Evolutionary conservation across 225 moss, liverwort and hornwort species (phyloP), one percentile per base, ranked within the genome.

Genomic region (Marchantia paleacea): DNA sequence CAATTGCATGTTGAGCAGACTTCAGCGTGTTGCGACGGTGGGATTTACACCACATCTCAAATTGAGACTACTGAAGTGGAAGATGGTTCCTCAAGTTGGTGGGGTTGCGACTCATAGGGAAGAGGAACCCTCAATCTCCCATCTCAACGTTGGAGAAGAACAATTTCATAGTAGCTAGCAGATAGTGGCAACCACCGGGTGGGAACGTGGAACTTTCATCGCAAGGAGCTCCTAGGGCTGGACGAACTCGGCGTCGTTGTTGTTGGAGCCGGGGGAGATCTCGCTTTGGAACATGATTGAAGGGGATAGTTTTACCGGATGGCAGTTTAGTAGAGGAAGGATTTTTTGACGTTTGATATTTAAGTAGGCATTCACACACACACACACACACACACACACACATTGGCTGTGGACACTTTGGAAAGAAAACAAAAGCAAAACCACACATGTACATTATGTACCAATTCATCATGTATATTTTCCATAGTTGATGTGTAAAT

Each of bases 181-280:
- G 69, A 25, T 88, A 88, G 75, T 96, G 96, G 96, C 89, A 94
- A 78, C 91, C 87, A 50, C 92, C 96, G 12, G 85, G 76, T 9
- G 83, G 90, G 62, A 71, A 90, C 48, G 89, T 90, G 12, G 89
- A 84, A 82, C 28, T 71, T 14, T 74, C 87, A 15, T 81, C 26
- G 1, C 82, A 75, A 24, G 70, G 57, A 69, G 81, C 81, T 49
- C 61, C 66, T 12, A 53, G 60, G 52, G 72, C 79, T 80, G 7
- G 70, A 79, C 50, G 87, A 84, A 26, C 85, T 82, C 26, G 39
- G 70, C 70, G 1, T 61, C 80, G 8, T 18, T 76, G 25, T 66
- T 80, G 64, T 51, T 64, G 73, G 85, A 85, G 66, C 51, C 84
- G 39, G 65, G 77, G 8, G 70, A 69, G 75, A 31, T 12, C 73